These are phyloP conservation scores for Spizellomyces punctatus DNA, from an alignment of 192 early-diverging fungal genomes.

Conservation along the genomic window DNA sequence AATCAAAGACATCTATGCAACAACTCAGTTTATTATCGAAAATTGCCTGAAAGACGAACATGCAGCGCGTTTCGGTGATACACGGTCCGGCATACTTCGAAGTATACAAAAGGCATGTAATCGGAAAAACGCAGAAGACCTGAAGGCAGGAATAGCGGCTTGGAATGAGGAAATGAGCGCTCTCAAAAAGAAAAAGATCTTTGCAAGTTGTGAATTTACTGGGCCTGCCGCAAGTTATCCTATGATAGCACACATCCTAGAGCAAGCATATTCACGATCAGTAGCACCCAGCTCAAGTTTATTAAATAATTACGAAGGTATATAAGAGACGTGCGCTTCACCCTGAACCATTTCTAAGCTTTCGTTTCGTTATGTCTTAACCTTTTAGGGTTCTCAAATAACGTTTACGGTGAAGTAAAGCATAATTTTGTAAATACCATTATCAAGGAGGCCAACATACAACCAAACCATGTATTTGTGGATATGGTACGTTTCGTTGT, in stretches of 20 bases:
- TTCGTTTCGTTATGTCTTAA: constrained; percentile 21
- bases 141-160: constrained; percentile 65
- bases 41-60: constrained; percentile 55
- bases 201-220: constrained; percentile 34
- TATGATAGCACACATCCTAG: constrained; percentile 80
- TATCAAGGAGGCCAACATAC: constrained; percentile 70
- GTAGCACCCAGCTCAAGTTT: constrained; percentile 75
- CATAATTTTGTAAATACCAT: constrained; percentile 81
- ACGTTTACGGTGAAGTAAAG: constrained; percentile 96
- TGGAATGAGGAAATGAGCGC: constrained; percentile 70
- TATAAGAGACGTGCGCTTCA: neutral
- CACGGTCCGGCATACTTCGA: constrained; percentile 68
- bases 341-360: neutral
- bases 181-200: constrained; percentile 43
- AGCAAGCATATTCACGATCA: constrained; percentile 86
- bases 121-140: constrained; percentile 63
- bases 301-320: constrained; percentile 74
- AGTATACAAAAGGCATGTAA: constrained; percentile 78
- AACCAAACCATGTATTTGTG: constrained; percentile 74
- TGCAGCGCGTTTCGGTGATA: constrained; percentile 62
- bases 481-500: constrained; percentile 65
- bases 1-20: constrained; percentile 75
- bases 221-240: constrained; percentile 53
- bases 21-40: constrained; percentile 67
- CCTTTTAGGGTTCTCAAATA: constrained; percentile 73